Percentiles rank a stretch among this genome's conserved stretches.
Evolutionary conservation across 805 yeast genomes (phyloP).

Genomic region (Ogataea haglerorum): DNA sequence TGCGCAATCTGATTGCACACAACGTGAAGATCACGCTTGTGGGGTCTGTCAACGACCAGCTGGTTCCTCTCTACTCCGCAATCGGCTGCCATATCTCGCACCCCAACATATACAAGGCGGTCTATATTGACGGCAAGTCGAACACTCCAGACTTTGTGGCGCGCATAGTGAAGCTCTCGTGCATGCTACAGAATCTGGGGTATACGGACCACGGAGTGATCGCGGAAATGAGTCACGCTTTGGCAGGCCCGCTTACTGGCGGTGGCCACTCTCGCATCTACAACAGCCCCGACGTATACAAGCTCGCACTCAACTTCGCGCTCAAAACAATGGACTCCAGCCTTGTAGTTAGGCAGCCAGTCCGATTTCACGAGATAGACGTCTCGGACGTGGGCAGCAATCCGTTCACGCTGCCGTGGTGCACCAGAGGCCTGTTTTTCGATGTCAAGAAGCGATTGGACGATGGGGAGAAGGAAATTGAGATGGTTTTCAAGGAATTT

Average conservation of each 20-base stretch:
- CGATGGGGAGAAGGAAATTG: constrained; percentile 54
- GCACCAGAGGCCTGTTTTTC: constrained; percentile 75
- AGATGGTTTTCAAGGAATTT: constrained; percentile 62
- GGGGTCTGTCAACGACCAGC: constrained; percentile 90
- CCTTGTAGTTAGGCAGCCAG: constrained; percentile 27
- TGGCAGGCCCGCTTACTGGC: constrained; percentile 91
- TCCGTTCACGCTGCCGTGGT: constrained; percentile 91
- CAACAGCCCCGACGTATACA: constrained; percentile 81
- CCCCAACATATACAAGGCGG: constrained; percentile 87
- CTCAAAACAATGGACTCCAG: constrained; percentile 58
- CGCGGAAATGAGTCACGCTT: constrained; percentile 71
- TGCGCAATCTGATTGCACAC: constrained; percentile 59
- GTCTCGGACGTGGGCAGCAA: constrained; percentile 67
- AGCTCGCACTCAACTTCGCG: constrained; percentile 68
- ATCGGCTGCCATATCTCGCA: constrained; percentile 78
- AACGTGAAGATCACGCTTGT: constrained; percentile 78
- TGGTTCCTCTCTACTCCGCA: constrained; percentile 90
- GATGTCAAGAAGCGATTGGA: constrained; percentile 39
- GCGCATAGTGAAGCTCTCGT: constrained; percentile 67
- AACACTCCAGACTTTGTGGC: constrained; percentile 77
- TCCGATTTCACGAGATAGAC: constrained; percentile 41
- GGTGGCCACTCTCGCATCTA: constrained; percentile 93
- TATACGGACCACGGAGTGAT: constrained; percentile 81
- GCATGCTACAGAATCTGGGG: constrained; percentile 73
- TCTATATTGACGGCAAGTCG: constrained; percentile 80